Evolutionary conservation across 2,329 filamentous ascomycete species (phyloP).

Genomic region (Fusarium brachygibbosum): DNA sequence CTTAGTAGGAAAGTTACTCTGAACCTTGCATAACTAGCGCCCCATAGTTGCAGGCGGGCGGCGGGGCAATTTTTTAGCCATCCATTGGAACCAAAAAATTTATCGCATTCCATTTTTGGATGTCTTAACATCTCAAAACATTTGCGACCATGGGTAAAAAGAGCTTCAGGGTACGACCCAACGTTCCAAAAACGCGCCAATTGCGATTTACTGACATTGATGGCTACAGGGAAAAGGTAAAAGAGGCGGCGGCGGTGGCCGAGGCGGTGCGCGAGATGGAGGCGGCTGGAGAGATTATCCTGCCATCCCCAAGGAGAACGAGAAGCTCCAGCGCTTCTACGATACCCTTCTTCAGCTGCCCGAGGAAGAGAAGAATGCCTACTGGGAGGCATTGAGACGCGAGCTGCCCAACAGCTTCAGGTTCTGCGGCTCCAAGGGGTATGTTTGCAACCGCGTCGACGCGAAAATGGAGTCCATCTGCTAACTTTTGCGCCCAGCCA

Average conservation of each 20-base stretch:
- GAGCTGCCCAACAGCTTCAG: slow-evolving; percentile 98
- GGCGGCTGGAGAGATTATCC: slow-evolving; percentile 56
- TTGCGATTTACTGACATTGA: slow-evolving; percentile 39
- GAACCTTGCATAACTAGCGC: slow-evolving; percentile 40
- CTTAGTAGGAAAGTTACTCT: neutral
- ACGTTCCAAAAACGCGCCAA: slow-evolving; percentile 15
- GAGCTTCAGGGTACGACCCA: slow-evolving; percentile 52
- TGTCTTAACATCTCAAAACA: slow-evolving; percentile 39
- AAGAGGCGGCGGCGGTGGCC: slow-evolving; percentile 55
- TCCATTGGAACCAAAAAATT: slow-evolving; percentile 41
- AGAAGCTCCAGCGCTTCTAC: slow-evolving; percentile 89
- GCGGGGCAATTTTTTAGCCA: slow-evolving; percentile 42
- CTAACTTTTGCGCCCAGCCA: slow-evolving; percentile 67
- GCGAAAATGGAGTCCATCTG: slow-evolving; percentile 28
- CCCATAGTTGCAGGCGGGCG: slow-evolving; percentile 32
- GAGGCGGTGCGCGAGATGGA: slow-evolving; percentile 43
- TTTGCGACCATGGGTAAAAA: slow-evolving; percentile 56
- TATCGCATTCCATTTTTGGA: slow-evolving; percentile 42
- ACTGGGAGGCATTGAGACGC: slow-evolving; percentile 85
- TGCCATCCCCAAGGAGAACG: slow-evolving; percentile 79
- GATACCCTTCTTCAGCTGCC: slow-evolving; percentile 80
- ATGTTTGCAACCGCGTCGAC: slow-evolving; percentile 45
- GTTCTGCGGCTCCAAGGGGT: slow-evolving; percentile 96
- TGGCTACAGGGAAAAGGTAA: slow-evolving; percentile 53
- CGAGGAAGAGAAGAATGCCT: slow-evolving; percentile 81